Conservation (phyloP, 495 filamentous ascomycete genomes). For the Penicillium soppii region DNA sequence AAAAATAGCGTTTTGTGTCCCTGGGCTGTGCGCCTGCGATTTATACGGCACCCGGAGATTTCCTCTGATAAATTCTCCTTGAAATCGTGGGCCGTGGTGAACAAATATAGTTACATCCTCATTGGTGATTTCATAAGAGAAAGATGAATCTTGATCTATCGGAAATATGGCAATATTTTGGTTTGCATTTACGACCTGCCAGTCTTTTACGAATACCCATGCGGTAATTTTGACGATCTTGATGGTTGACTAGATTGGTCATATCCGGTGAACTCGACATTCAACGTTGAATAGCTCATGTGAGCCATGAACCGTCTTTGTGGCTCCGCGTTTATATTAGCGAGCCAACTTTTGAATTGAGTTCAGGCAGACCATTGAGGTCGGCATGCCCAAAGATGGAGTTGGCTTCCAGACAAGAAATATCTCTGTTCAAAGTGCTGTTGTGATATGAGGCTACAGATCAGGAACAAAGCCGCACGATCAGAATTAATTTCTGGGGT, state of each 20-base stretch:
- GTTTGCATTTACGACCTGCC: not conserved
- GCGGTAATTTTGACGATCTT: not conserved
- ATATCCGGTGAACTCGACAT: not conserved
- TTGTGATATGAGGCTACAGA: no score
- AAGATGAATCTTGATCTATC: not conserved
- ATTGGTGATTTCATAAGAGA: not conserved
- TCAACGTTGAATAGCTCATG: slow-evolving; percentile 1
- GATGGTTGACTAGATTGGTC: not conserved
- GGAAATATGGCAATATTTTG: not conserved
- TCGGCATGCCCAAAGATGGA: no score
- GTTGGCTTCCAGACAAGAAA: no score
- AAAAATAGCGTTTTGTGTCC: no score
- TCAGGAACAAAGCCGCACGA: no score
- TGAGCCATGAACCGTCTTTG: no score
- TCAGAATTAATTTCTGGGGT: no score
- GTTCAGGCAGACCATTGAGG: no score
- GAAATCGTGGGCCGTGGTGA: not conserved
- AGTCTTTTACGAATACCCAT: not conserved
- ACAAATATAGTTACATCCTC: not conserved
- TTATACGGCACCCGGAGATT: not conserved
- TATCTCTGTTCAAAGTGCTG: no score
- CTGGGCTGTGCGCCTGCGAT: not conserved
- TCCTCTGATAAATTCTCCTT: not conserved
- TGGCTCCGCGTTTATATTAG: no score
- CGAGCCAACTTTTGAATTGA: no score